Conservation (phyloP, 139 green algal species). For the Eudorina sp. region DNA sequence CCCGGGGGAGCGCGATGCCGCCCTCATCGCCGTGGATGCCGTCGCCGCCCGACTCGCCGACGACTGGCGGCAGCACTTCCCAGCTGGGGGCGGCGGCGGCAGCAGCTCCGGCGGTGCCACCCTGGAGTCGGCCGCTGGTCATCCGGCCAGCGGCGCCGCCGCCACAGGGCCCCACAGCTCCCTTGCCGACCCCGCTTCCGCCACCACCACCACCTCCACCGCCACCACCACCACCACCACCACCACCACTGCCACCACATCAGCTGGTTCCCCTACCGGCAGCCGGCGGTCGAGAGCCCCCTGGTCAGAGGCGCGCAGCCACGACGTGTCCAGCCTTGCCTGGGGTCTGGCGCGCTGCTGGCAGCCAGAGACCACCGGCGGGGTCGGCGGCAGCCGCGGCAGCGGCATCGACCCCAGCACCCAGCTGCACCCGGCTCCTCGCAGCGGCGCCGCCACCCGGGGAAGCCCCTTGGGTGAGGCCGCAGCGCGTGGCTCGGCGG, state of each 20-base stretch:
- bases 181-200: background rate
- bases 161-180: background rate
- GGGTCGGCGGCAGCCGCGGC: background rate
- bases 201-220: background rate
- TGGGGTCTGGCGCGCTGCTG: constrained; percentile 20
- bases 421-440: background rate
- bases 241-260: background rate
- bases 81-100: background rate
- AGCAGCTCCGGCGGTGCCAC: too few relatives aligned
- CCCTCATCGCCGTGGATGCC: background rate
- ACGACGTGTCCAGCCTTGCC: constrained; percentile 23
- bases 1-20: background rate
- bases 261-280: too few relatives aligned
- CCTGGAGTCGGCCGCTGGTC: too few relatives aligned
- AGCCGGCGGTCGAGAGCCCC: too few relatives aligned
- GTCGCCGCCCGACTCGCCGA: background rate
- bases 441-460: background rate
- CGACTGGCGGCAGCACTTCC: background rate
- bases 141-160: background rate
- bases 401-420: background rate
- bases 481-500: too few relatives aligned
- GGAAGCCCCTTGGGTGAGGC: too few relatives aligned
- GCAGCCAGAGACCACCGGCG: background rate
- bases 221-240: background rate
- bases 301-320: background rate